Percentiles rank a stretch among this genome's conserved stretches.
These are phyloP conservation scores for Sequoia sempervirens DNA, from an alignment of 75 land plant species.

Conservation along the genomic window DNA sequence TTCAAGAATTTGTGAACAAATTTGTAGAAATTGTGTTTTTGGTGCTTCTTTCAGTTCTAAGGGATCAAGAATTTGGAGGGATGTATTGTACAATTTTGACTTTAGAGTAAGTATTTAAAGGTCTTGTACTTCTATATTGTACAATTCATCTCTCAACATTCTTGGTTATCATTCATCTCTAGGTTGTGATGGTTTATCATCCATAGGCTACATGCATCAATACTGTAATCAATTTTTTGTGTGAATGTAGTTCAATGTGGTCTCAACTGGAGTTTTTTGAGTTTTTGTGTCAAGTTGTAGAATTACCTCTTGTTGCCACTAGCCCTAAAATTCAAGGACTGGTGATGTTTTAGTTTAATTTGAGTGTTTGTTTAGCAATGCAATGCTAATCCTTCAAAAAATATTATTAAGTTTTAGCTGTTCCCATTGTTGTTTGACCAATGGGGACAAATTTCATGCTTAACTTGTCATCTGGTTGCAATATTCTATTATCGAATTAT, in stretches of 20 bases:
- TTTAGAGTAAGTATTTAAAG: slow-evolving; percentile 51
- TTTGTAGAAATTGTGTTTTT: slow-evolving; percentile 9
- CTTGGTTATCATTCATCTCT: not conserved
- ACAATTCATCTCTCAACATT: not conserved
- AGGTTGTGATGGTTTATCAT: not conserved
- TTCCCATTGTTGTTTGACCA: not conserved
- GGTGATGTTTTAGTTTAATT: slow-evolving; percentile 34
- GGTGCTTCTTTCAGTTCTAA: slow-evolving; percentile 41
- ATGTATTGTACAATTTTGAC: slow-evolving; percentile 76
- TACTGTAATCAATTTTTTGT: not conserved
- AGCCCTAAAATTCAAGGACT: slow-evolving; percentile 55
- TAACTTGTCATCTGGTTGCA: slow-evolving; percentile 3
- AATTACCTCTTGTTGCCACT: slow-evolving; percentile 82
- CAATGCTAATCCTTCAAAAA: not conserved
- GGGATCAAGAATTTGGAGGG: slow-evolving; percentile 80
- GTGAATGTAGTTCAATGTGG: slow-evolving; percentile 47
- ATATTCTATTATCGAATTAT: not conserved
- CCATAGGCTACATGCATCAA: not conserved
- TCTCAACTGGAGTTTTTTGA: slow-evolving; percentile 69
- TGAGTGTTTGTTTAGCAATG: not conserved
- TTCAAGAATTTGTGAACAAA: not conserved
- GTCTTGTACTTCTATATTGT: not conserved
- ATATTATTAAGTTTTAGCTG: not conserved
- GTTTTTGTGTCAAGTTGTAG: slow-evolving; percentile 79
- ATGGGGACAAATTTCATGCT: not conserved